phyloP scores from a whole-genome alignment of 2,329 filamentous ascomycete species.

The Venturia asperata region DNA sequence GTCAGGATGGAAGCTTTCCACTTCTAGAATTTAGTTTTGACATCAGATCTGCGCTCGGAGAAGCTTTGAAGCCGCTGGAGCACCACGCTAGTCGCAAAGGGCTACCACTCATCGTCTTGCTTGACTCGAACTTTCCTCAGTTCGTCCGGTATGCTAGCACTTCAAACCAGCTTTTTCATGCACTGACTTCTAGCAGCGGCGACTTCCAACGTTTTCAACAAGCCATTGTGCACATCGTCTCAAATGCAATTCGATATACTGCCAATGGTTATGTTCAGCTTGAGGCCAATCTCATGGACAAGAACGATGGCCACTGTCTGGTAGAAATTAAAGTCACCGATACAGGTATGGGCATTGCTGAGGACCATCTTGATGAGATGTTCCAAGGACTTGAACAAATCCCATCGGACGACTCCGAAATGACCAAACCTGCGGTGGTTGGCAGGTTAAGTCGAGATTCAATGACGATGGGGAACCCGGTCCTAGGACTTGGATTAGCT shows the following conservation, averaged over 20 bases:
- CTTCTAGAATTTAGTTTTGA: constrained; percentile 78
- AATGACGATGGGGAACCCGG: constrained; percentile 32
- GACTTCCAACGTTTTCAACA: constrained; percentile 74
- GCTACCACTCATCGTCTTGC: constrained; percentile 60
- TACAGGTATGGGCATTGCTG: constrained; percentile 60
- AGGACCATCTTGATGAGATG: constrained; percentile 49
- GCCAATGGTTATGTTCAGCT: constrained; percentile 59
- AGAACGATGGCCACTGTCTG: constrained; percentile 44
- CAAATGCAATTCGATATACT: constrained; percentile 80
- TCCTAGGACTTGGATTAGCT: constrained; percentile 74
- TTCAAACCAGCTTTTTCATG: not conserved
- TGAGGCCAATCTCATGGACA: constrained; percentile 56
- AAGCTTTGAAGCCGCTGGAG: constrained; percentile 67
- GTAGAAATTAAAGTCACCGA: constrained; percentile 72
- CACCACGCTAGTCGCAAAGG: constrained; percentile 69
- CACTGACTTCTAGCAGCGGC: constrained; percentile 38
- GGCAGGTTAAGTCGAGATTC: constrained; percentile 21
- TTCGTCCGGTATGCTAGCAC: constrained; percentile 45
- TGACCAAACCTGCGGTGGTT: constrained; percentile 27
- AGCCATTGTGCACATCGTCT: constrained; percentile 71
- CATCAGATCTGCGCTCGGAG: constrained; percentile 60
- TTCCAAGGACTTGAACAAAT: constrained; percentile 63
- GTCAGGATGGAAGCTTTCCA: constrained; percentile 70
- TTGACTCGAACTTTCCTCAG: constrained; percentile 62
- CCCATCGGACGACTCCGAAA: constrained; percentile 44